phyloP scores from a whole-genome alignment of 306 rosid species.

The Cucumis cinereus region DNA sequence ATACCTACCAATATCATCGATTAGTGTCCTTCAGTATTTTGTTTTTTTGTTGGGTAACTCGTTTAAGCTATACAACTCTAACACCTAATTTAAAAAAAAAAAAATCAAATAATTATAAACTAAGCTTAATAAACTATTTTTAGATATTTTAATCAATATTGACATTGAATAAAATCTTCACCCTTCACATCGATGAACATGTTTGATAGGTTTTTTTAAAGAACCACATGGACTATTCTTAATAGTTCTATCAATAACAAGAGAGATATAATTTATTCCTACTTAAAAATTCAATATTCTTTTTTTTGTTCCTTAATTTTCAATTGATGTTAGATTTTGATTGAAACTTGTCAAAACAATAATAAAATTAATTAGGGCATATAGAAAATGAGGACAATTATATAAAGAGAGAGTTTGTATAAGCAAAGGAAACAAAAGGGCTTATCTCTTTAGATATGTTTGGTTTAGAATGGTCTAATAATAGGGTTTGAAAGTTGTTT shows the following conservation, averaged over 20 bases:
- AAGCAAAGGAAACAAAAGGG: background rate
- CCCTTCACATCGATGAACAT: background rate
- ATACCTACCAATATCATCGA: too few relatives aligned
- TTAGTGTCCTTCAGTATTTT: too few relatives aligned
- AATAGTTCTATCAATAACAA: background rate
- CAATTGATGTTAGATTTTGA: background rate
- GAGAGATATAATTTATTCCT: background rate
- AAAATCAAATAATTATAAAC: too few relatives aligned
- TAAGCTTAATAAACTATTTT: too few relatives aligned
- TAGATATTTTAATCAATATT: background rate
- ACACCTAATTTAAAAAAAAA: too few relatives aligned
- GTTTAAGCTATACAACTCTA: too few relatives aligned
- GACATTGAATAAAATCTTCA: background rate
- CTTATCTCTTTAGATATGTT: background rate
- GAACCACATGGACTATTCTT: background rate
- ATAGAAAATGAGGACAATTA: background rate
- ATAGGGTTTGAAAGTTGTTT: background rate
- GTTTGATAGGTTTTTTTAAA: background rate
- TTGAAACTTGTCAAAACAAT: background rate
- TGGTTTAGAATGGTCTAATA: background rate
- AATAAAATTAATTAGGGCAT: too few relatives aligned
- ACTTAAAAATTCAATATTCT: background rate
- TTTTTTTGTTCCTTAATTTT: background rate
- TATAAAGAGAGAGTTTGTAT: background rate
- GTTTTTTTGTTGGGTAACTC: too few relatives aligned